Base-by-base conservation (phyloP, 306 rosid species). In the Begonia peltatifolia region DNA sequence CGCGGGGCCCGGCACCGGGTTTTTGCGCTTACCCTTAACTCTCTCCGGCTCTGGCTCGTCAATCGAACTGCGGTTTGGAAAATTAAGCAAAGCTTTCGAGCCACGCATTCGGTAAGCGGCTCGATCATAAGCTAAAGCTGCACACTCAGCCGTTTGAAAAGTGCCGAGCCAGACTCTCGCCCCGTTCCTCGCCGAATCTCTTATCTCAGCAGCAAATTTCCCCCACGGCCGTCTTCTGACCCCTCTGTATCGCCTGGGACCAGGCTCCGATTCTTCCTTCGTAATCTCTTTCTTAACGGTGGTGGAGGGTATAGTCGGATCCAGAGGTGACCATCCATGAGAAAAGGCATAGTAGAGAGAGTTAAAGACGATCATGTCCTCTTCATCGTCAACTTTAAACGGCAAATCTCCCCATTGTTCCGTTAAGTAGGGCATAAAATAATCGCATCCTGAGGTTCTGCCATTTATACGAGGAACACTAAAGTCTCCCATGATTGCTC, bases 161-260 rank as follows among this genome's bases (percentile, higher is more conserved):
- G 84, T 78, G 6, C 84, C 84, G 2, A 78, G 84, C 80, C 84
- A 78, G 0, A 60, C 75, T 50, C 84, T 56, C 1, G 75, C 77
- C 0, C 80, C 80, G 49, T 78, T 78, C 63, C 53, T 68, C 6
- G 75, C 61, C 47, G 80, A 80, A 53, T 78, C 80, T 11, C 84
- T 66, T 46, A 78, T 78, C 75, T 78, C 84, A 2, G 80, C 80
- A 9, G 80, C 75, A 55, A 57, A 78, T 57, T 64, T 78, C 0
- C 84, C 84, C 80, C 80, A 78, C 58, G 84, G 75, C 54, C 84
- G 14, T 41, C 60, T 64, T 50, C 84, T 74, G 25, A 78, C 84
- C 9, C 84, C 84, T 47, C 84, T 68, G 42, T 54, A 74, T 54
- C 66, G 77, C 66, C 57, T 11, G 49, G 57, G 53, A 1, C 51